Conservation (phyloP, 2,329 filamentous ascomycete species). For the Sporothrix brunneoviolacea region DNA sequence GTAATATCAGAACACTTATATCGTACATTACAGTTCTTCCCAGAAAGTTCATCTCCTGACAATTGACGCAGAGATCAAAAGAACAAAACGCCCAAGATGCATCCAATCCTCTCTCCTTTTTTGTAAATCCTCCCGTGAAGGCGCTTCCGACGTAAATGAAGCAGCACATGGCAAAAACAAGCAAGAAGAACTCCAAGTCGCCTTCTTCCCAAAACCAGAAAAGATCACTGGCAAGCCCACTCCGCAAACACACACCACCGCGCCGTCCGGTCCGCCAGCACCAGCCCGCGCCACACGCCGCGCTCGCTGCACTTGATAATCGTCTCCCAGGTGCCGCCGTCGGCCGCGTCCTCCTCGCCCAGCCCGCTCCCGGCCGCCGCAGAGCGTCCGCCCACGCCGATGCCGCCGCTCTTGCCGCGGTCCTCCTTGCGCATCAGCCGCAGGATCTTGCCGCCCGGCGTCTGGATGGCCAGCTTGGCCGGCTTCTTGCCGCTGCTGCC, state of each 20-base stretch:
- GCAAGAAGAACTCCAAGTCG: neutral
- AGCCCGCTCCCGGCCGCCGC: slow-evolving; percentile 27
- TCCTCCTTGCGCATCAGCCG: slow-evolving; percentile 77
- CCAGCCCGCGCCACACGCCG: slow-evolving; percentile 73
- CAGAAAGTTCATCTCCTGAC: too few species aligned
- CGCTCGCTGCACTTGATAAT: slow-evolving; percentile 84
- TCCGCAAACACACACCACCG: slow-evolving; percentile 91
- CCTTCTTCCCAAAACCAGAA: neutral
- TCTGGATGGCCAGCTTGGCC: slow-evolving; percentile 91
- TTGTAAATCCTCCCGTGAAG: neutral
- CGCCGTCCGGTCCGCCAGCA: slow-evolving; percentile 75
- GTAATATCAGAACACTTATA: too few species aligned
- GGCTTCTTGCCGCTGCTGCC: slow-evolving; percentile 62
- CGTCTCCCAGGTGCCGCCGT: slow-evolving; percentile 78
- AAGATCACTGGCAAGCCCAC: slow-evolving; percentile 54
- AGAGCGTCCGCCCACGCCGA: slow-evolving; percentile 34
- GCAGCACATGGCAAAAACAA: neutral
- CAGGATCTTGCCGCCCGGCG: slow-evolving; percentile 89
- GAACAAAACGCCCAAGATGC: slow-evolving; percentile 10
- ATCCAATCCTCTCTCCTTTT: neutral
- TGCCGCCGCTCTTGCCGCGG: slow-evolving; percentile 39
- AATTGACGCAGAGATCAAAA: neutral
- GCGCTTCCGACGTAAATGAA: neutral
- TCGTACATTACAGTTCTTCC: too few species aligned
- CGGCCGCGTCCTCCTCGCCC: slow-evolving; percentile 51